phyloP scores from a whole-genome alignment of 2,329 filamentous ascomycete genomes.

The Botrytis tulipae region DNA sequence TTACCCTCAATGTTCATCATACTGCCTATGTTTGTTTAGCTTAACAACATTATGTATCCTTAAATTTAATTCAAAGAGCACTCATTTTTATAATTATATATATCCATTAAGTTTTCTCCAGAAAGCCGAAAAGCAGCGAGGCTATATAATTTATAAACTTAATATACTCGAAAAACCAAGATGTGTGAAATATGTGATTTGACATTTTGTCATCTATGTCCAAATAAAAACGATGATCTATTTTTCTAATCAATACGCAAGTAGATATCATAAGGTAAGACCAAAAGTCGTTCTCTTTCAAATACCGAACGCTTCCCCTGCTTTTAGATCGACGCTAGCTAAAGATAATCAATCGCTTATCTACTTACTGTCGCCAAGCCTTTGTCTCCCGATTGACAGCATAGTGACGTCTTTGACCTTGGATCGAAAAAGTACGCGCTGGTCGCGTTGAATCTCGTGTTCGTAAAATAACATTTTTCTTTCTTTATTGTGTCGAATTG shows the following conservation, averaged over 20 bases:
- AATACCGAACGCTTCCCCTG: background rate
- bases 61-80: too few relatives aligned
- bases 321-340: constrained; percentile 1
- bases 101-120: too few relatives aligned
- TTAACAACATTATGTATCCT: too few relatives aligned
- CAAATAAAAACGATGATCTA: background rate
- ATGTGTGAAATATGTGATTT: too few relatives aligned
- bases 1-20: too few relatives aligned
- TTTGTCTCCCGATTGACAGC: background rate
- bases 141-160: too few relatives aligned
- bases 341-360: background rate
- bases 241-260: background rate
- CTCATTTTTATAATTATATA: too few relatives aligned
- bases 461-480: background rate
- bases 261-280: background rate
- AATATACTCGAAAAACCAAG: too few relatives aligned
- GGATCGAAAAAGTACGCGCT: constrained; percentile 1
- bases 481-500: background rate
- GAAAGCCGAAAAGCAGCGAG: too few relatives aligned
- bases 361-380: background rate
- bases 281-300: background rate
- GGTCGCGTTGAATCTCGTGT: background rate
- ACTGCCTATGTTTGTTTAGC: too few relatives aligned
- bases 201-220: too few relatives aligned
- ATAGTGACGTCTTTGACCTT: constrained; percentile 5